Conservation (phyloP, 805 yeast species). For the Scheffersomyces spartinae region DNA sequence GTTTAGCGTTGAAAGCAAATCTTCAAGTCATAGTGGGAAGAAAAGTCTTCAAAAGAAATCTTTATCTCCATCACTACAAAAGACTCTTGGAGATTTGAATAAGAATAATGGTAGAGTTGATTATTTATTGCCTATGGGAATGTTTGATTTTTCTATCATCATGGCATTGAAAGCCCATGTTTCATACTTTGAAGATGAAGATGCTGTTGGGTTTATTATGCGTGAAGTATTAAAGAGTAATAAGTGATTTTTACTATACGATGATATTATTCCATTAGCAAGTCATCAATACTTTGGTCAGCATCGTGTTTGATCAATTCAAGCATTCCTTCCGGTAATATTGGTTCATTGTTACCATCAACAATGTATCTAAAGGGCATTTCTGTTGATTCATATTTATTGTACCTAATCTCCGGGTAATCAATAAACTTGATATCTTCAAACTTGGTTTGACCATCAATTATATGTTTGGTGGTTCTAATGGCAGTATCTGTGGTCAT, state of each 20-base stretch:
- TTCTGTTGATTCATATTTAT: slow-evolving; percentile 83
- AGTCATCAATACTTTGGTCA: slow-evolving; percentile 69
- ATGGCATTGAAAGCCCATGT: slow-evolving; percentile 83
- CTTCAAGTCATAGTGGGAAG: slow-evolving; percentile 9
- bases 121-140: slow-evolving; percentile 65
- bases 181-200: slow-evolving; percentile 77
- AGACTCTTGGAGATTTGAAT: slow-evolving; percentile 17
- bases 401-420: slow-evolving; percentile 87
- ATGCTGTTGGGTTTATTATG: slow-evolving; percentile 70
- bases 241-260: not conserved
- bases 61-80: too few species aligned
- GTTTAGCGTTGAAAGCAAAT: slow-evolving; percentile 9
- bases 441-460: slow-evolving; percentile 45
- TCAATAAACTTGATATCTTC: slow-evolving; percentile 78
- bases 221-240: slow-evolving; percentile 39
- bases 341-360: slow-evolving; percentile 55
- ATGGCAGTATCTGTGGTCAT: slow-evolving; percentile 98
- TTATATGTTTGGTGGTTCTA: slow-evolving; percentile 74
- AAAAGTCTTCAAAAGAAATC: slow-evolving; percentile 11
- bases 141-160: slow-evolving; percentile 67
- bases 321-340: slow-evolving; percentile 87
- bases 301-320: slow-evolving; percentile 77
- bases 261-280: slow-evolving; percentile 26
- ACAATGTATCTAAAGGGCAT: slow-evolving; percentile 93
- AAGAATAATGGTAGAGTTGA: slow-evolving; percentile 77